These are phyloP conservation scores for Tanacetum coccineum DNA, from an alignment of 129 eudicot genomes.

Conservation along the genomic window DNA sequence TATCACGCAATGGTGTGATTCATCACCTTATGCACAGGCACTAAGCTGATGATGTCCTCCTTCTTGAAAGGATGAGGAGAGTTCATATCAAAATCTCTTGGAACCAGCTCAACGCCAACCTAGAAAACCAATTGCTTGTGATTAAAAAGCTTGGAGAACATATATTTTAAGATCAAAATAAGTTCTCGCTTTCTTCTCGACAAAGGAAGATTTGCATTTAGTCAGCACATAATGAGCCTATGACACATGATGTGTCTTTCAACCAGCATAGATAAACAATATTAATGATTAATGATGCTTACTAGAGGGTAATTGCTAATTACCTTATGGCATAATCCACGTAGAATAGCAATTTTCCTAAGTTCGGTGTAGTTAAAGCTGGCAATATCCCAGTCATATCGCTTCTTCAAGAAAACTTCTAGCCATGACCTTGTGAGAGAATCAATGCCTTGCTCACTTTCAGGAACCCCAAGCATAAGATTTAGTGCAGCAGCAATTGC, in stretches of 20 bases:
- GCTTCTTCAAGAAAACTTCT: slow-evolving; percentile 72
- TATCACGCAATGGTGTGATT: slow-evolving; percentile 2
- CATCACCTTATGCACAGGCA: slow-evolving; percentile 96
- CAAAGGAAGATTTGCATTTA: neutral
- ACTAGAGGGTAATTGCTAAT: neutral
- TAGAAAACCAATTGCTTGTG: slow-evolving; percentile 22
- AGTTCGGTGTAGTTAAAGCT: slow-evolving; percentile 74
- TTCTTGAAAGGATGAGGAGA: slow-evolving; percentile 77
- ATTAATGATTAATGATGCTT: slow-evolving; percentile 1
- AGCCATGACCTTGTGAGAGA: slow-evolving; percentile 83
- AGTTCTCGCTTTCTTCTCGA: slow-evolving; percentile 5
- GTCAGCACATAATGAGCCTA: neutral
- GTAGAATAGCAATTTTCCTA: slow-evolving; percentile 88
- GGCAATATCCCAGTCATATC: slow-evolving; percentile 90
- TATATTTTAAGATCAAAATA: slow-evolving; percentile 11
- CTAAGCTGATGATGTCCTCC: slow-evolving; percentile 83
- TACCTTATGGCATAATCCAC: slow-evolving; percentile 99
- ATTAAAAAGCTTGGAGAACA: slow-evolving; percentile 1
- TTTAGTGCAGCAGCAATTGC: slow-evolving; percentile 80
- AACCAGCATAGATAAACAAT: slow-evolving; percentile 3
- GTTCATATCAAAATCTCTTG: slow-evolving; percentile 94
- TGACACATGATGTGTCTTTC: too few relatives aligned
- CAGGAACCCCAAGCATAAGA: slow-evolving; percentile 90
- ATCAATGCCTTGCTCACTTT: slow-evolving; percentile 46
- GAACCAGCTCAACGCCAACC: slow-evolving; percentile 98